These are phyloP conservation scores for Eruca vesicaria DNA, from an alignment of 441 rosid genomes.

Conservation along the genomic window DNA sequence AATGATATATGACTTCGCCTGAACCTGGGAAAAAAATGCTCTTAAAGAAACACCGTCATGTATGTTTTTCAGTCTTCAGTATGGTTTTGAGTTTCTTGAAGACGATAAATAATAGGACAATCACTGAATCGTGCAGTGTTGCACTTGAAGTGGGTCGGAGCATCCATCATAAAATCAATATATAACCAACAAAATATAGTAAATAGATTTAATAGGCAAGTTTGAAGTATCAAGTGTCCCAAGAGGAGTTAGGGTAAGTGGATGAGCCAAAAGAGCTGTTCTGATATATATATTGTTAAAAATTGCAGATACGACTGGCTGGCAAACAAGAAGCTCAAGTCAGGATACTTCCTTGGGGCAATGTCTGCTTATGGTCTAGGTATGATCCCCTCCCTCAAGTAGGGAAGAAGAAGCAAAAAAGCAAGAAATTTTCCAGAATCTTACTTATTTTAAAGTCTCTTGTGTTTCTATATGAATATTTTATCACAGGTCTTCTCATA, in stretches of 20 bases:
- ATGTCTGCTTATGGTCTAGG: slow-evolving; percentile 95
- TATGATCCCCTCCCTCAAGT: slow-evolving; percentile 28
- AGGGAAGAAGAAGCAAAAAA: neutral
- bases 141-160: neutral
- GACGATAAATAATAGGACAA: neutral
- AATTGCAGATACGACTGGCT: slow-evolving; percentile 75
- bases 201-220: neutral
- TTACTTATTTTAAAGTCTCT: neutral
- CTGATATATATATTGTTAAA: slow-evolving; percentile 23
- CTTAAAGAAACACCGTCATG: neutral
- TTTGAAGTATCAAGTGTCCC: neutral
- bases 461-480: neutral
- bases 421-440: neutral
- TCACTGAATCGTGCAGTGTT: neutral
- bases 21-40: neutral
- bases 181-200: neutral
- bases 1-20: neutral
- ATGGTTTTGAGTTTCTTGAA: neutral
- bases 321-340: slow-evolving; percentile 74
- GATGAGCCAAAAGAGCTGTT: neutral
- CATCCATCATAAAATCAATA: neutral
- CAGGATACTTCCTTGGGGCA: slow-evolving; percentile 91
- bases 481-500: slow-evolving; percentile 50
- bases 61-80: neutral
- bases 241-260: neutral